Conservation (phyloP, 345 rosid species). For the Clausena lansium region DNA sequence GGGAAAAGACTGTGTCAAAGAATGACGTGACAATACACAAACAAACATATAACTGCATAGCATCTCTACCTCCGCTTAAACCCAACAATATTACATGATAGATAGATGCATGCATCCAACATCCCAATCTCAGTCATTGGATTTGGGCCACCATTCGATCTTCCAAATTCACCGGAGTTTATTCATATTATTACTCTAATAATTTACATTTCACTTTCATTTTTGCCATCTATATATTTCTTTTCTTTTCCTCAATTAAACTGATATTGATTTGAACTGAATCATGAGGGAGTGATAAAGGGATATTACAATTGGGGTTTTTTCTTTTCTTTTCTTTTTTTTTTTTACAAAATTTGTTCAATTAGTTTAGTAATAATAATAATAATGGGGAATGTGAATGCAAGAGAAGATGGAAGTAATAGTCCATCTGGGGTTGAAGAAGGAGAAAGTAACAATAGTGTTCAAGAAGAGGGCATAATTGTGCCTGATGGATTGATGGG, state of each 20-base stretch:
- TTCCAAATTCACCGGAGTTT: conserved; percentile 34
- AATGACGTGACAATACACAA: not conserved
- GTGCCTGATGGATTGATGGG: conserved; percentile 67
- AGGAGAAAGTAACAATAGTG: conserved; percentile 32
- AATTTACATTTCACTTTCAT: not conserved
- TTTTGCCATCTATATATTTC: not conserved
- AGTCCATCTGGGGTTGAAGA: conserved; percentile 59
- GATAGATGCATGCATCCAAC: too few relatives aligned
- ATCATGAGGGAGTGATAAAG: conserved; percentile 33
- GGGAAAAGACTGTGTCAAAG: not conserved
- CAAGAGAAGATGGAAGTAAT: conserved; percentile 68
- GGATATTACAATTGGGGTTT: conserved; percentile 13
- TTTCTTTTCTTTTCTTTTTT: not conserved
- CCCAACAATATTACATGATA: too few relatives aligned
- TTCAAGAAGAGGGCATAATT: conserved; percentile 38
- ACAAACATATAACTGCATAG: not conserved
- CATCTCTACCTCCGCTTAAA: conserved; percentile 14
- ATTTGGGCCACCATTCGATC: conserved; percentile 23
- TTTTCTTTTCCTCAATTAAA: not conserved
- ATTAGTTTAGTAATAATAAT: not conserved
- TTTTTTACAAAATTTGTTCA: not conserved
- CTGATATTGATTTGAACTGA: not conserved
- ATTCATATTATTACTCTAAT: not conserved
- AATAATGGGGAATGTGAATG: conserved; percentile 91
- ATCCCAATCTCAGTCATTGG: conserved; percentile 12